phyloP scores from a whole-genome alignment of 306 rosid species.

The Malus domestica region DNA sequence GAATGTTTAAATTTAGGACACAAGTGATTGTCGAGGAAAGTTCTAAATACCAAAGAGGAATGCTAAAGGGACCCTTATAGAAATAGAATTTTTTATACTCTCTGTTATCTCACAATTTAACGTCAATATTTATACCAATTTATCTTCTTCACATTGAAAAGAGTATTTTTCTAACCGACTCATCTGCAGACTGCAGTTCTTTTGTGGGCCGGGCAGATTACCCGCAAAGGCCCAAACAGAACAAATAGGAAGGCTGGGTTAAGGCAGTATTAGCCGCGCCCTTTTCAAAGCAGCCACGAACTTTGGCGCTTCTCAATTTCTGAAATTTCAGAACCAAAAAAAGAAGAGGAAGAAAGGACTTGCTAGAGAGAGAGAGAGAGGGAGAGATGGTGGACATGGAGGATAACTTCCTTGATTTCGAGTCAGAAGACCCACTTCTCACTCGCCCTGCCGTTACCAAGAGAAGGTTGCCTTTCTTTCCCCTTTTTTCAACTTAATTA shows the following conservation, averaged over 20 bases:
- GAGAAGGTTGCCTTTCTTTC: constrained; percentile 39
- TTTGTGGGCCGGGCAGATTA: neutral
- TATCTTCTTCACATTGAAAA: too few species aligned
- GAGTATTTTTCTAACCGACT: too few species aligned
- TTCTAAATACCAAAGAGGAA: too few species aligned
- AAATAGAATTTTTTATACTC: fast-evolving
- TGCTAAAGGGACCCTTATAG: too few species aligned
- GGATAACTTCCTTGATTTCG: constrained; percentile 59
- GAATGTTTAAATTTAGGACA: too few species aligned
- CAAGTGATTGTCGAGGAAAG: too few species aligned
- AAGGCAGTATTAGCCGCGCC: neutral
- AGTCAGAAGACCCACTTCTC: constrained; percentile 50
- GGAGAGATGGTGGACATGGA: constrained; percentile 18
- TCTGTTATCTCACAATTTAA: too few species aligned
- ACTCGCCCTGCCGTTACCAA: constrained; percentile 19
- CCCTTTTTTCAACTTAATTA: neutral
- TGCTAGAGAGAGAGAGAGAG: neutral
- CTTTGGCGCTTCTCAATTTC: constrained; percentile 14
- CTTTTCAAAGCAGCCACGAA: neutral
- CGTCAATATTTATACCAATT: too few species aligned
- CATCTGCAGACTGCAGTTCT: too few species aligned
- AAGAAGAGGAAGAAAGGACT: neutral
- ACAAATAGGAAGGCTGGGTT: too few species aligned
- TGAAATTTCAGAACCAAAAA: neutral
- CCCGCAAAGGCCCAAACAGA: neutral